Percentiles rank a stretch among this genome's conserved stretches.
Evolutionary conservation across 73 alveolate species (phyloP).

Genomic region (Paramecium bursaria): DNA sequence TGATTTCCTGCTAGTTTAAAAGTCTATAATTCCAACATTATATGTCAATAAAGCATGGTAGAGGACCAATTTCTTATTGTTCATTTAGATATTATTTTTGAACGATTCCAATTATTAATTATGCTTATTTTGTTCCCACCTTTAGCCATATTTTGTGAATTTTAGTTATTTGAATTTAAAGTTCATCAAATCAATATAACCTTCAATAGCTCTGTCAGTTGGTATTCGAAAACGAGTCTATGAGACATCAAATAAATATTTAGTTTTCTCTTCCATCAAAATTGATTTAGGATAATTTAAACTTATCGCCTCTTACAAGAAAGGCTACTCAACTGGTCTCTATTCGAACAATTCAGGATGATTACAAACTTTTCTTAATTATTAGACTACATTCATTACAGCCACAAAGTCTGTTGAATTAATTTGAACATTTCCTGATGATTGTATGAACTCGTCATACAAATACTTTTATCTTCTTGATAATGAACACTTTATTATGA

Average conservation of each 20-base stretch:
- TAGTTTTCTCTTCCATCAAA: conserved; percentile 48
- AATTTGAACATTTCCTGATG: conserved; percentile 82
- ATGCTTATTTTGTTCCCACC: conserved; percentile 31
- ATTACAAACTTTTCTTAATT: conserved; percentile 98
- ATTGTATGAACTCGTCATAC: conserved; percentile 97
- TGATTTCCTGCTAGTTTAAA: not conserved
- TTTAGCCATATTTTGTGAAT: conserved; percentile 3
- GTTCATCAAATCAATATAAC: conserved; percentile 47
- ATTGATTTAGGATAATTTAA: conserved; percentile 16
- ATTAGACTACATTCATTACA: conserved; percentile 98
- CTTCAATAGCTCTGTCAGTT: conserved; percentile 34
- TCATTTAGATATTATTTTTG: not conserved
- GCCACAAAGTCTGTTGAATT: conserved; percentile 91
- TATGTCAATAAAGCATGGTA: conserved; percentile 44
- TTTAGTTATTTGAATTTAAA: not conserved
- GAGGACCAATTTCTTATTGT: not conserved
- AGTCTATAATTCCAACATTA: not conserved
- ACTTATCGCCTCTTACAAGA: conserved; percentile 46
- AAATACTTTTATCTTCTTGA: conserved; percentile 97
- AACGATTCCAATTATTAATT: not conserved
- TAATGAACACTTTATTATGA: conserved; percentile 92
- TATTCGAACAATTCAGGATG: conserved; percentile 99
- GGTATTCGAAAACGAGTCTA: conserved; percentile 4
- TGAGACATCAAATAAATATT: not conserved
- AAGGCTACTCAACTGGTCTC: conserved; percentile 93